Evolutionary conservation across 1,284 basidiomycete species (phyloP).

Genomic region (Ceratobasidium sp.): DNA sequence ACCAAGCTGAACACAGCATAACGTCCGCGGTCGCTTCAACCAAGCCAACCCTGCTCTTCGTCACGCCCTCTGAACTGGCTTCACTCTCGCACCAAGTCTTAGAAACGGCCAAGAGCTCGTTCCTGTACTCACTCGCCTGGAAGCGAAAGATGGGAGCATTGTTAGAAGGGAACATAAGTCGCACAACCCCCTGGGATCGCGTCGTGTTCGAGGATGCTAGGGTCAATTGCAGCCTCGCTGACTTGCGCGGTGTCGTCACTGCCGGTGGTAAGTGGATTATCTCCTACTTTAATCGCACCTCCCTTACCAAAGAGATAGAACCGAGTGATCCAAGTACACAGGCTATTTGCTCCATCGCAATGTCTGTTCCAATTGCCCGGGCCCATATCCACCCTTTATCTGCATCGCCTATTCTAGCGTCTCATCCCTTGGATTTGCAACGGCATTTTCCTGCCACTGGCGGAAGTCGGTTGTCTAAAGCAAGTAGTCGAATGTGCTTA

Average conservation of each 20-base stretch:
- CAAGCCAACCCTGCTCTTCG: slow-evolving; percentile 22
- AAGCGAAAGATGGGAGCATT: slow-evolving; percentile 75
- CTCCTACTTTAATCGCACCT: background rate
- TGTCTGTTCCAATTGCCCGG: slow-evolving; percentile 76
- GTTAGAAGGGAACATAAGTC: slow-evolving; percentile 73
- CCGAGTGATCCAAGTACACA: slow-evolving; percentile 54
- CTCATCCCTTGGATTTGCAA: slow-evolving; percentile 79
- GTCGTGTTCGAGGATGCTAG: slow-evolving; percentile 73
- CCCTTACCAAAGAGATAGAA: slow-evolving; percentile 39
- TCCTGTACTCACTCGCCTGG: slow-evolving; percentile 68
- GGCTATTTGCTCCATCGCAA: slow-evolving; percentile 69
- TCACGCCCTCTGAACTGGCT: slow-evolving; percentile 52
- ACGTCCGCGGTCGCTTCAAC: slow-evolving; percentile 3
- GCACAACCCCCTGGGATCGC: slow-evolving; percentile 81
- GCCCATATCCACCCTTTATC: slow-evolving; percentile 68
- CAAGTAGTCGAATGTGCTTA: background rate
- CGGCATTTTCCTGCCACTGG: slow-evolving; percentile 59
- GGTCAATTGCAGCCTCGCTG: slow-evolving; percentile 62
- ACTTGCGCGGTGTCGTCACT: slow-evolving; percentile 69
- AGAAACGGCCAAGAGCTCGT: slow-evolving; percentile 62
- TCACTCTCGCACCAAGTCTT: slow-evolving; percentile 63
- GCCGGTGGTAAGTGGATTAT: slow-evolving; percentile 64
- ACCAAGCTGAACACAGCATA: slow-evolving; percentile 11
- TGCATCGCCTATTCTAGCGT: slow-evolving; percentile 74
- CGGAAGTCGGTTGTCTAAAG: slow-evolving; percentile 38